A percentile compares a stretch with the other conserved stretches of the same genome.
Evolutionary conservation across 2,329 filamentous ascomycete species (phyloP).

Genomic region (Acrocalymma vagum): DNA sequence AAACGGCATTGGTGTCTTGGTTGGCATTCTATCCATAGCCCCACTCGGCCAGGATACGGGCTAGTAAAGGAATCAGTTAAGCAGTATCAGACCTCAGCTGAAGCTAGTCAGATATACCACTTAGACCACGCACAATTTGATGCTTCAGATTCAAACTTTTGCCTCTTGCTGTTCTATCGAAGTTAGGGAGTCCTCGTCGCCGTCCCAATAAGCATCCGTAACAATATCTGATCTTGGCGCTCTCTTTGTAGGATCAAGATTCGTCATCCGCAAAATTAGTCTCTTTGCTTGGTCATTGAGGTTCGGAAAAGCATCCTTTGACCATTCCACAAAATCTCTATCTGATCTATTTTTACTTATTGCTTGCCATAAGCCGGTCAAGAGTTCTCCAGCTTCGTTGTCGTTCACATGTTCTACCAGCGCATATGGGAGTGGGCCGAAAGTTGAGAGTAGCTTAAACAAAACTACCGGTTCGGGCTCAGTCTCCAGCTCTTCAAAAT

Average conservation of each 20-base stretch:
- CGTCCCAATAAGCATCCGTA: slow-evolving; percentile 15
- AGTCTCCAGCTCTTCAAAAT: slow-evolving; percentile 6
- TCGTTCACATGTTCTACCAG: slow-evolving; percentile 14
- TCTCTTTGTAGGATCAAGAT: slow-evolving; percentile 39
- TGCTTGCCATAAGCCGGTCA: slow-evolving; percentile 28
- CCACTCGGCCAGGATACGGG: no score
- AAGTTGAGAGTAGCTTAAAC: slow-evolving; percentile 7
- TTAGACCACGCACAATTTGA: no score
- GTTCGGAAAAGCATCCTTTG: slow-evolving; percentile 35
- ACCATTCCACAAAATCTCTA: slow-evolving; percentile 34
- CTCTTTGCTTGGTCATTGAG: slow-evolving; percentile 36
- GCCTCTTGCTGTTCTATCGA: no score
- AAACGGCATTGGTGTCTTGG: no score
- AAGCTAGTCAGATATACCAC: no score
- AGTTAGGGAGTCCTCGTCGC: no score
- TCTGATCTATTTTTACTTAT: slow-evolving; percentile 14
- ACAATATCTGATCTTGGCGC: slow-evolving; percentile 26
- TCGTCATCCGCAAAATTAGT: slow-evolving; percentile 39
- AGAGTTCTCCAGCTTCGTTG: slow-evolving; percentile 27
- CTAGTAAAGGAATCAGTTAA: no score
- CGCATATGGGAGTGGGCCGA: slow-evolving; percentile 6
- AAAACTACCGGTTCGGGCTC: slow-evolving; percentile 7
- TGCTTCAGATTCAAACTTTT: no score
- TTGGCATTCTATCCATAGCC: no score
- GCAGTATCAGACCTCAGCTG: no score